Conservation (phyloP, 495 filamentous ascomycete species). For the Penicillium odoratum region DNA sequence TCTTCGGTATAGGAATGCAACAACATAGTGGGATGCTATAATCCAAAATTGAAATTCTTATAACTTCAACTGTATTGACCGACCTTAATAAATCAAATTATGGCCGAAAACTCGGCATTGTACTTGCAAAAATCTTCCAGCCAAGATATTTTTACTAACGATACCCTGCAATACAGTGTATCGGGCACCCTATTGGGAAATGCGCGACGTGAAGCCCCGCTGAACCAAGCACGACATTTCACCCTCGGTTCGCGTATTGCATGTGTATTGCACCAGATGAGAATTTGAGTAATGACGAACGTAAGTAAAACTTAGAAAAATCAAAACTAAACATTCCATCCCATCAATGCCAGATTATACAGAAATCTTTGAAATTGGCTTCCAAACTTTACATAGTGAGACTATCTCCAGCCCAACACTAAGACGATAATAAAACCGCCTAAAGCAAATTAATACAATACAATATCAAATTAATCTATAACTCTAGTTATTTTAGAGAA, state of each 20-base stretch:
- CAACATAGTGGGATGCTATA: not conserved
- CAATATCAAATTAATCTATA: too few species aligned
- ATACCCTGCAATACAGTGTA: not conserved
- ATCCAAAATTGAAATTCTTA: not conserved
- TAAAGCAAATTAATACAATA: too few species aligned
- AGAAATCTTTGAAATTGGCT: too few species aligned
- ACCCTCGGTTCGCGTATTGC: conserved; percentile 11
- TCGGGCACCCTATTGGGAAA: conserved; percentile 27
- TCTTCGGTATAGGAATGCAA: not conserved
- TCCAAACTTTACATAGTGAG: too few species aligned
- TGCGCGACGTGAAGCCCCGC: conserved; percentile 8
- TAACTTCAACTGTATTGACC: not conserved
- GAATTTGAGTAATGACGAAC: conserved; percentile 3
- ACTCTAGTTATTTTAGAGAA: too few species aligned
- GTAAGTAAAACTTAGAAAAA: not conserved
- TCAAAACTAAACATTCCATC: too few species aligned
- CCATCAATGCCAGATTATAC: too few species aligned
- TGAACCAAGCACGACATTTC: conserved; percentile 27
- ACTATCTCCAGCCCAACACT: too few species aligned
- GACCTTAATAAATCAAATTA: too few species aligned
- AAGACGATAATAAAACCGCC: too few species aligned
- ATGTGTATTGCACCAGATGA: not conserved
- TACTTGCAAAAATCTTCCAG: not conserved
- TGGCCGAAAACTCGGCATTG: not conserved
- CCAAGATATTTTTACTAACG: not conserved